Conservation (phyloP, 1,284 basidiomycete genomes). For the Puccinia horiana region DNA sequence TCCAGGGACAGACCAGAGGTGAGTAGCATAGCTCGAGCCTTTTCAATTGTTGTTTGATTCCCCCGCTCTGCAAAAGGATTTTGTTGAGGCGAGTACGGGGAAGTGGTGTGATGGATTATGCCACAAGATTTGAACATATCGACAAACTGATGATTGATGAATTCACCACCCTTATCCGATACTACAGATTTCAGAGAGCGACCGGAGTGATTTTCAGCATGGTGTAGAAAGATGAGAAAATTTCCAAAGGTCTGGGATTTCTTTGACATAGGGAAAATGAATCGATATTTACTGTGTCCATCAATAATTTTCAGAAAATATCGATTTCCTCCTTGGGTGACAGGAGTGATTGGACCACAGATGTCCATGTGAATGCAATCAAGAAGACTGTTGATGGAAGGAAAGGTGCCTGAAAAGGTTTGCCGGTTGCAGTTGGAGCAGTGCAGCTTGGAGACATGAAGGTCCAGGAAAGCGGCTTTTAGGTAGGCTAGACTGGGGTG, state of each 20-base stretch:
- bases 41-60: not conserved
- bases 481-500: not conserved
- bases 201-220: not conserved
- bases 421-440: not conserved
- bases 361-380: not conserved
- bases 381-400: not conserved
- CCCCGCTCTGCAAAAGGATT: not conserved
- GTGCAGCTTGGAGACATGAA: not conserved
- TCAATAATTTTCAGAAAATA: slow-evolving; percentile 1
- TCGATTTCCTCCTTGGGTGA: not conserved
- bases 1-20: not conserved
- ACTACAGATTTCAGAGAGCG: not conserved
- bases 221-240: not conserved
- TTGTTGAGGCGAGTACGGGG: slow-evolving; percentile 15
- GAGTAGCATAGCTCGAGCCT: not conserved
- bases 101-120: not conserved
- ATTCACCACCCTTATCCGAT: not conserved
- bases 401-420: not conserved
- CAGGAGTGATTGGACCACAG: not conserved
- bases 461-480: not conserved
- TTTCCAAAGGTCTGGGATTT: not conserved
- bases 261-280: not conserved
- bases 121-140: not conserved
- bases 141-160: not conserved
- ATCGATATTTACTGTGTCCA: not conserved